phyloP scores from a whole-genome alignment of 1,139 yeast species.

The Yamadazyma friedrichii region DNA sequence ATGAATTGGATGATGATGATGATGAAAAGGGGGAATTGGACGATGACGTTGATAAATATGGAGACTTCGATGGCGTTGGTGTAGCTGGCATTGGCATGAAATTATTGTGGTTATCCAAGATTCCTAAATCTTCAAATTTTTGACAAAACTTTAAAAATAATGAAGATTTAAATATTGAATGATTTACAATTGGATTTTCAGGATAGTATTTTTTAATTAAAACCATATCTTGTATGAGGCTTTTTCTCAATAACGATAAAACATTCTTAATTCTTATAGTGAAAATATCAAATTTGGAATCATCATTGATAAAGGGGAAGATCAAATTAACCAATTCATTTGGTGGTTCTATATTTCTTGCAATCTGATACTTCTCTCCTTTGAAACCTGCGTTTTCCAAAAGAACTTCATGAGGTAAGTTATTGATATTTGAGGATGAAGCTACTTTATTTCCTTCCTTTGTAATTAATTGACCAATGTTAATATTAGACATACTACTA shows the following conservation, averaged over 20 bases:
- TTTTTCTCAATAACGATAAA: constrained; percentile 22
- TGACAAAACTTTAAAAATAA: constrained; percentile 22
- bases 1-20: constrained; percentile 2
- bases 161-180: constrained; percentile 26
- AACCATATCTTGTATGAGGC: constrained; percentile 36
- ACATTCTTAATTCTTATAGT: constrained; percentile 19
- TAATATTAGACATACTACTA: constrained; percentile 18
- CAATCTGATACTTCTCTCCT: constrained; percentile 18
- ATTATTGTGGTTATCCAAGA: constrained; percentile 6
- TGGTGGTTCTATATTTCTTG: constrained; percentile 30
- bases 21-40: not conserved
- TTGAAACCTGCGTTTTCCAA: constrained; percentile 28
- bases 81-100: constrained; percentile 2
- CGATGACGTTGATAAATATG: constrained; percentile 4
- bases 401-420: constrained; percentile 18
- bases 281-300: constrained; percentile 14
- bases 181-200: constrained; percentile 24
- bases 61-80: constrained; percentile 4
- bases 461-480: not conserved
- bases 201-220: constrained; percentile 25
- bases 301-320: constrained; percentile 29
- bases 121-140: constrained; percentile 16
- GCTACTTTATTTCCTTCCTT: not conserved
- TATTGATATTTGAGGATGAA: constrained; percentile 10
- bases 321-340: constrained; percentile 23